A percentile compares a stretch with the other conserved stretches of the same genome.
These are phyloP conservation scores for Setaria italica DNA, from an alignment of 202 grass and related monocot genomes.

Conservation along the genomic window DNA sequence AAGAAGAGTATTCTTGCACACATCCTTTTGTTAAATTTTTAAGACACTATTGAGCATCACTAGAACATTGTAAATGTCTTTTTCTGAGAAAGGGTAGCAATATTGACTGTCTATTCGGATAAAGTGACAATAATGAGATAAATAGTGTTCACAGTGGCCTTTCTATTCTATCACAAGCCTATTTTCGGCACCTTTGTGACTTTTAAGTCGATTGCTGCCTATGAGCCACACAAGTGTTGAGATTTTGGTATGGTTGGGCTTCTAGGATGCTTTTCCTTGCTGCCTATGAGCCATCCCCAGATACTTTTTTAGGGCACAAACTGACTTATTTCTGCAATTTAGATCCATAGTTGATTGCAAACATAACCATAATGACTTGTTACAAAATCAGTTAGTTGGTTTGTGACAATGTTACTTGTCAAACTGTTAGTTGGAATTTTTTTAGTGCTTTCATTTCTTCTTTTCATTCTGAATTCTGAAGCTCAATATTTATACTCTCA, in stretches of 20 bases:
- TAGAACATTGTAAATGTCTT: slow-evolving; percentile 20
- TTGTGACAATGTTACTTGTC: not conserved
- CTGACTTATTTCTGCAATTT: slow-evolving; percentile 8
- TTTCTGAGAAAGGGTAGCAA: slow-evolving; percentile 5
- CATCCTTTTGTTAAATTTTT: slow-evolving; percentile 13
- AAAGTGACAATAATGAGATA: slow-evolving; percentile 14
- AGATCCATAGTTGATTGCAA: slow-evolving; percentile 13
- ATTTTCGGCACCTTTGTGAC: not conserved
- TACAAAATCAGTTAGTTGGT: not conserved
- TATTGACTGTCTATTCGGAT: slow-evolving; percentile 23
- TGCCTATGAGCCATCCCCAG: not conserved
- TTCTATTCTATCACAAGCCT: slow-evolving; percentile 7
- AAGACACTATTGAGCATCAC: slow-evolving; percentile 11
- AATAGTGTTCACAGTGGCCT: slow-evolving; percentile 18
- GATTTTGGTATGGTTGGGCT: slow-evolving; percentile 22
- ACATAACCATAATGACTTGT: not conserved
- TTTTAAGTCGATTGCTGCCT: not conserved
- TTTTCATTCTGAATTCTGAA: slow-evolving; percentile 9
- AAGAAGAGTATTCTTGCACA: slow-evolving; percentile 28
- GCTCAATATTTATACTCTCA: slow-evolving; percentile 4
- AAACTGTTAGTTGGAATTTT: not conserved
- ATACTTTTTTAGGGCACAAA: not conserved
- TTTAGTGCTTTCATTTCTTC: not conserved
- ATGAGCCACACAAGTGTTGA: not conserved
- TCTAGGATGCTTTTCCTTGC: not conserved